phyloP scores from a whole-genome alignment of 2,329 filamentous ascomycete species.

The Aspergillus quadricinctus region DNA sequence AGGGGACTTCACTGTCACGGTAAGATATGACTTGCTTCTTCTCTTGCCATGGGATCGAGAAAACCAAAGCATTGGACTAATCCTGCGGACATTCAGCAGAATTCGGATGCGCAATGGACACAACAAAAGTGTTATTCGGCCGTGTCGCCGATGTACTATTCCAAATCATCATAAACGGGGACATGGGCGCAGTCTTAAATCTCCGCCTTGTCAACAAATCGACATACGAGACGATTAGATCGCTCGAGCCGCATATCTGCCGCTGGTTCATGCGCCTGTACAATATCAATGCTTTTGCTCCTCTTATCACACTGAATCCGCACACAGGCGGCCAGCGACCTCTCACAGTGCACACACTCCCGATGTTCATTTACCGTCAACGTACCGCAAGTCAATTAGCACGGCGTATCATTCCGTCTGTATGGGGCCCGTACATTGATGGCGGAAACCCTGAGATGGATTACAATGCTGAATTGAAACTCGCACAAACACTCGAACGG shows the following conservation, averaged over 20 bases:
- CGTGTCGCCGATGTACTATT: constrained; percentile 26
- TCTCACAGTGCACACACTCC: constrained; percentile 21
- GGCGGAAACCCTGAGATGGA: constrained; percentile 21
- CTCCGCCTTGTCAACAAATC: constrained; percentile 24
- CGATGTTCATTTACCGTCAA: constrained; percentile 20
- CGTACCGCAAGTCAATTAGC: constrained; percentile 18
- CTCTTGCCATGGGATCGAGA: background rate
- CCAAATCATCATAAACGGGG: constrained; percentile 25
- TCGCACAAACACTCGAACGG: constrained; percentile 22
- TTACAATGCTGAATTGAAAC: constrained; percentile 21
- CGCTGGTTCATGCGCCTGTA: constrained; percentile 32
- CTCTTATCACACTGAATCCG: constrained; percentile 45
- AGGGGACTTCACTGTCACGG: background rate
- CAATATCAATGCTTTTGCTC: constrained; percentile 56
- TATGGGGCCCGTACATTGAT: constrained; percentile 25
- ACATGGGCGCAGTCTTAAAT: constrained; percentile 17
- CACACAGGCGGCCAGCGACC: constrained; percentile 17
- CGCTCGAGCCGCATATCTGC: constrained; percentile 24
- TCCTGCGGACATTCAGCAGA: constrained; percentile 4
- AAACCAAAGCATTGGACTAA: background rate
- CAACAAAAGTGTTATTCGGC: constrained; percentile 15
- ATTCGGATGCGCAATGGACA: constrained; percentile 8
- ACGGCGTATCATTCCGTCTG: constrained; percentile 21
- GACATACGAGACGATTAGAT: constrained; percentile 23
- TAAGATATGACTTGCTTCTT: background rate